These are phyloP conservation scores for Monilinia vaccinii-corymbosi DNA, from an alignment of 2,329 filamentous ascomycete genomes.

Conservation along the genomic window DNA sequence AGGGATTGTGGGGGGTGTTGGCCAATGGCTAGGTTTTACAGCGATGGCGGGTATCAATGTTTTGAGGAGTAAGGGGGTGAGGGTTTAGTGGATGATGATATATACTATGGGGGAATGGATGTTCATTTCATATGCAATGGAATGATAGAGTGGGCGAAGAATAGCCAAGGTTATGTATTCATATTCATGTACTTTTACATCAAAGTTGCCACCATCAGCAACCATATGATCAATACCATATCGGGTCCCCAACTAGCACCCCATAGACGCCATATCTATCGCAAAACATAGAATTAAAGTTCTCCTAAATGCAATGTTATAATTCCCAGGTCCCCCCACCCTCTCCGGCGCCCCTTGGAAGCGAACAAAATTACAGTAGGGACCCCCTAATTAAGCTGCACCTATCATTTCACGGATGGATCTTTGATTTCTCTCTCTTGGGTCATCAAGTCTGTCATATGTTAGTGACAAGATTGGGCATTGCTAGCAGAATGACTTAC, in stretches of 20 bases:
- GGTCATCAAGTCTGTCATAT: neutral
- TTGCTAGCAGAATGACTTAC: conserved; percentile 32
- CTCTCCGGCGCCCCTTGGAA: neutral
- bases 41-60: conserved; percentile 70
- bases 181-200: neutral
- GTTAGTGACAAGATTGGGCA: neutral
- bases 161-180: neutral
- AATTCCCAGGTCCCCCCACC: neutral
- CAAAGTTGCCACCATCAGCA: neutral
- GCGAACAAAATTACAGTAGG: neutral
- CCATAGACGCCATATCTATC: neutral
- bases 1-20: conserved; percentile 51
- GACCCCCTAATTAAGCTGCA: neutral
- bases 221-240: neutral
- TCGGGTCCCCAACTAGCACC: neutral
- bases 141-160: neutral
- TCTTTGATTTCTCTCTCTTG: conserved; percentile 23
- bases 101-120: neutral
- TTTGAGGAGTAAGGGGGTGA: conserved; percentile 76
- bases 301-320: neutral
- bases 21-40: conserved; percentile 77
- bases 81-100: conserved; percentile 38
- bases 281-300: neutral
- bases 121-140: neutral
- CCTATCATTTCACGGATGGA: conserved; percentile 23